These are phyloP conservation scores for Eleusine coracana DNA, from an alignment of 176 grass and related monocot genomes.

Conservation along the genomic window DNA sequence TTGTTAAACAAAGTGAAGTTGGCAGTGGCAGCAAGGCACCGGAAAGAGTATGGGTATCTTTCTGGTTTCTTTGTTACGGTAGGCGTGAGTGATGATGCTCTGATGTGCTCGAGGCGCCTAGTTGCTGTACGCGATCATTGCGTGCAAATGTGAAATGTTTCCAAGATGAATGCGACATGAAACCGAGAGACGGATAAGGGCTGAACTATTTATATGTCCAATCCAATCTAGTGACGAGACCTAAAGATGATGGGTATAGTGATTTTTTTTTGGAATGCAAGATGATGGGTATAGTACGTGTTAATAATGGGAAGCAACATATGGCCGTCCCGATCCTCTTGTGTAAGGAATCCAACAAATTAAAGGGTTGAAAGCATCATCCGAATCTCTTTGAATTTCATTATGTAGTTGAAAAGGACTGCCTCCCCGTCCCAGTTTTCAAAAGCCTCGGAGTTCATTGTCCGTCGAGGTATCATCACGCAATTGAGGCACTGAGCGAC, in stretches of 20 bases:
- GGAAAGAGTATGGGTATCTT: neutral
- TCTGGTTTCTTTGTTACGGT: neutral
- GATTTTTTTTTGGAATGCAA: too few species aligned
- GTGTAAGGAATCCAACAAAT: neutral
- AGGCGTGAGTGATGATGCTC: neutral
- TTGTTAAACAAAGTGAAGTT: neutral
- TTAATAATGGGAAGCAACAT: neutral
- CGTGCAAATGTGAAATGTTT: neutral
- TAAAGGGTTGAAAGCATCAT: neutral
- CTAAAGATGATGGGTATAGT: neutral
- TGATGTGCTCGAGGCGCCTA: neutral
- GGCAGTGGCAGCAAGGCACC: neutral
- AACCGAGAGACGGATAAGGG: neutral
- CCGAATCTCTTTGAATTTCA: neutral
- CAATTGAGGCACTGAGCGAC: too few species aligned
- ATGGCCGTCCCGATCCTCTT: neutral
- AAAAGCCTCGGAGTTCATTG: too few species aligned
- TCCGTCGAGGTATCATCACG: too few species aligned
- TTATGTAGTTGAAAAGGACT: too few species aligned
- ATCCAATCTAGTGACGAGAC: neutral
- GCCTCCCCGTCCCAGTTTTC: too few species aligned
- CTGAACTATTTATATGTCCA: neutral
- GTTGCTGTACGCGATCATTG: conserved; percentile 4
- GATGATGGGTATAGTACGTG: neutral
- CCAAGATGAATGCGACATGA: neutral